phyloP scores from a whole-genome alignment of 768 basidiomycete genomes.

The Cystofilobasidium bisporidii region DNA sequence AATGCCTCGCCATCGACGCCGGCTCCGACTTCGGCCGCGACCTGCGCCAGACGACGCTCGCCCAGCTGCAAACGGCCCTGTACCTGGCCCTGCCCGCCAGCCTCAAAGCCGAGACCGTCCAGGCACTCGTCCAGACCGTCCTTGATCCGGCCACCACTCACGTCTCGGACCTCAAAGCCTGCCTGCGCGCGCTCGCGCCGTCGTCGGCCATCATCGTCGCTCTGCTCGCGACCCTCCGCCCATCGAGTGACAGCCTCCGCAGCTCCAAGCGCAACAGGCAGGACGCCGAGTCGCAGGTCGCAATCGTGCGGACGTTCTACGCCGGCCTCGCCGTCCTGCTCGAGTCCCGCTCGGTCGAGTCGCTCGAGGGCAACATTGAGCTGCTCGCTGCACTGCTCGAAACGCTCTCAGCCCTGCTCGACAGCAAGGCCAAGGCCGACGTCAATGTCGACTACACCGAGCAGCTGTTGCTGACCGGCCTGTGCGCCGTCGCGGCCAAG shows the following conservation, averaged over 20 bases:
- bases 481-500: constrained; percentile 41
- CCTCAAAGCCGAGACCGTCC: constrained; percentile 51
- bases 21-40: constrained; percentile 5
- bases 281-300: constrained; percentile 29
- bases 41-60: constrained; percentile 31
- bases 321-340: constrained; percentile 39
- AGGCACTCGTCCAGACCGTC: constrained; percentile 48
- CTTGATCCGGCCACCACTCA: constrained; percentile 28
- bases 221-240: constrained; percentile 14
- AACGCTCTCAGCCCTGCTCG: constrained; percentile 55
- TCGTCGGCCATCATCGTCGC: constrained; percentile 21
- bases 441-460: constrained; percentile 57
- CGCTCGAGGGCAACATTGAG: constrained; percentile 59
- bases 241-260: constrained; percentile 35
- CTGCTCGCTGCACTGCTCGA: constrained; percentile 65
- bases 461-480: constrained; percentile 72
- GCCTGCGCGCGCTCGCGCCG: constrained; percentile 15
- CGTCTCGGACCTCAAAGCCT: constrained; percentile 16
- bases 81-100: constrained; percentile 50
- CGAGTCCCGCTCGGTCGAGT: constrained; percentile 59
- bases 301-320: constrained; percentile 13
- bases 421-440: constrained; percentile 53
- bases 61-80: constrained; percentile 50
- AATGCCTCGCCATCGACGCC: constrained; percentile 4
- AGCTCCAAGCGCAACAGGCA: constrained; percentile 56